These are phyloP conservation scores for Echinosophora koreensis DNA, from an alignment of 306 rosid species.

Conservation along the genomic window DNA sequence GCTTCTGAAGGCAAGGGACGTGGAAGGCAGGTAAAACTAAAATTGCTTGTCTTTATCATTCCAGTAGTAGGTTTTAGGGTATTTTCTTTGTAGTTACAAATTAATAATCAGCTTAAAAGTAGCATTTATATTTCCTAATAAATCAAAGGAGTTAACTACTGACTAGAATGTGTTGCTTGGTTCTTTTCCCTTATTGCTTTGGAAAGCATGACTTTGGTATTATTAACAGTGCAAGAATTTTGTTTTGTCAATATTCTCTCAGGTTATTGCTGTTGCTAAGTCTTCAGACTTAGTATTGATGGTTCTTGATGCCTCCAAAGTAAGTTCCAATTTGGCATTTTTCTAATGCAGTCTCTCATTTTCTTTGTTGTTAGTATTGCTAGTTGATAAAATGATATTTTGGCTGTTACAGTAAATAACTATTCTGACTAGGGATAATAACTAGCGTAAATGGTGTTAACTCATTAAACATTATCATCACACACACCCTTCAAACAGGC, in stretches of 20 bases:
- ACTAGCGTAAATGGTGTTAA: conserved; percentile 6
- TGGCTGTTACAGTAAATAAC: conserved; percentile 16
- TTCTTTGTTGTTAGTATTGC: conserved; percentile 35
- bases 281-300: conserved; percentile 96
- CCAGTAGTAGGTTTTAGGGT: conserved; percentile 13
- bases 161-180: conserved; percentile 19
- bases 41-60: conserved; percentile 38
- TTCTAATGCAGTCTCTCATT: conserved; percentile 24
- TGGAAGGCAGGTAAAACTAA: conserved; percentile 88
- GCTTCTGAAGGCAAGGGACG: conserved; percentile 99
- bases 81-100: neutral
- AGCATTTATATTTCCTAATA: conserved; percentile 15
- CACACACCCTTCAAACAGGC: conserved; percentile 34
- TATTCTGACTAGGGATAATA: neutral
- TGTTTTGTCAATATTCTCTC: conserved; percentile 48
- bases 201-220: conserved; percentile 35
- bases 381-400: conserved; percentile 32
- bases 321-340: conserved; percentile 51
- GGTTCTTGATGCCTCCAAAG: conserved; percentile 99
- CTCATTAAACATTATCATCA: neutral
- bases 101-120: conserved; percentile 31
- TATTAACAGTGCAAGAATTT: conserved; percentile 37
- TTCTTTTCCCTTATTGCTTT: conserved; percentile 35
- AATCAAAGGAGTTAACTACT: neutral
- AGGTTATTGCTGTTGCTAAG: conserved; percentile 99